Conservation (phyloP, 2,329 filamentous ascomycete genomes). For the Phaeoacremonium minimum region DNA sequence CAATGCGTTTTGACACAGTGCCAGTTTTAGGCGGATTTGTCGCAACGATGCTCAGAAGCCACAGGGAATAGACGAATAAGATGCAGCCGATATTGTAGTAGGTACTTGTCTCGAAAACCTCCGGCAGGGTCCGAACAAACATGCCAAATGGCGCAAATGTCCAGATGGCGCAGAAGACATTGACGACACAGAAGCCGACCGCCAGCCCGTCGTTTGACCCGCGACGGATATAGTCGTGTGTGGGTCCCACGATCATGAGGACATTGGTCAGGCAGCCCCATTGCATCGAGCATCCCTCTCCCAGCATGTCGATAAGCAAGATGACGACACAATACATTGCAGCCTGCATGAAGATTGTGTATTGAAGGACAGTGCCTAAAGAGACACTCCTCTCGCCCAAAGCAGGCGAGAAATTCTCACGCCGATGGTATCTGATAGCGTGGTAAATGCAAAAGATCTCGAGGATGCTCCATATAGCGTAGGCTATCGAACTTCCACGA, state of each 20-base stretch:
- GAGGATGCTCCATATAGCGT: conserved; percentile 5
- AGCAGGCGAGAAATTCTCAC: conserved; percentile 3
- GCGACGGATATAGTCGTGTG: conserved; percentile 5
- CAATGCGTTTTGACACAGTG: no score
- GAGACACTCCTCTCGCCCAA: not conserved
- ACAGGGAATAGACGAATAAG: not conserved
- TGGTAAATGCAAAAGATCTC: conserved; percentile 9
- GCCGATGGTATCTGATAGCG: conserved; percentile 5
- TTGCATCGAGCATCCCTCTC: conserved; percentile 6
- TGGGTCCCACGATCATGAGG: conserved; percentile 6
- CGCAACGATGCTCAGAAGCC: not conserved
- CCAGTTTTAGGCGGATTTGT: not conserved
- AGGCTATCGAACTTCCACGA: conserved; percentile 2
- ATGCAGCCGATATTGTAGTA: conserved; percentile 1
- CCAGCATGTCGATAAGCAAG: conserved; percentile 7
- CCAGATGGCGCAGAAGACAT: conserved; percentile 1
- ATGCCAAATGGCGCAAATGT: conserved; percentile 2
- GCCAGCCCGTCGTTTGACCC: conserved; percentile 6
- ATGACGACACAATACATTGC: conserved; percentile 6
- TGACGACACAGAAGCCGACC: conserved; percentile 6
- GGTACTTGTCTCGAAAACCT: conserved; percentile 2
- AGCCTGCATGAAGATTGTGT: conserved; percentile 5
- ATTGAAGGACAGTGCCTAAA: not conserved
- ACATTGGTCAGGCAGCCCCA: conserved; percentile 11
- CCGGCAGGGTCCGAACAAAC: conserved; percentile 1